Evolutionary conservation across 179 eudicot genomes (phyloP).

Genomic region (Nepenthes alata): DNA sequence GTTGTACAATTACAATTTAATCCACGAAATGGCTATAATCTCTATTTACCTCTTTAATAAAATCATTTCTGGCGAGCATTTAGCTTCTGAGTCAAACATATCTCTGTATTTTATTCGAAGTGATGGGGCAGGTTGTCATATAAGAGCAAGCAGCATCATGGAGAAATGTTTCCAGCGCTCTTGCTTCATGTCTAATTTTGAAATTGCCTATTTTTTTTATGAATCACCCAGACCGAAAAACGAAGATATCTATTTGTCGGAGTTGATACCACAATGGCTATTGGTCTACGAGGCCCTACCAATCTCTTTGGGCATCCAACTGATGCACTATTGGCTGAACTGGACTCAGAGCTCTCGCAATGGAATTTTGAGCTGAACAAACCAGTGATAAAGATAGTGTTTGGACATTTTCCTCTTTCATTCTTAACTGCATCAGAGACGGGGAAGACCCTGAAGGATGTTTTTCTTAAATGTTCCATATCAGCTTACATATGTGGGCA

Average conservation of each 20-base stretch:
- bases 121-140: too few species aligned
- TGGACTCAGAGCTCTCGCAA: constrained; percentile 66
- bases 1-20: too few species aligned
- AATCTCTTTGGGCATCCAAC: constrained; percentile 91
- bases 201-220: background rate
- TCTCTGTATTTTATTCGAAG: too few species aligned
- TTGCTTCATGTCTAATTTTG: background rate
- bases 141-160: too few species aligned
- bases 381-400: constrained; percentile 58
- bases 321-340: constrained; percentile 45
- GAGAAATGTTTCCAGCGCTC: background rate
- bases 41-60: too few species aligned
- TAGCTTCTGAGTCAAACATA: too few species aligned
- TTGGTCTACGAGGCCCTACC: constrained; percentile 87
- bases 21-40: too few species aligned
- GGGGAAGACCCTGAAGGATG: constrained; percentile 57
- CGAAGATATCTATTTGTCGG: constrained; percentile 86
- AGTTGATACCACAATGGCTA: constrained; percentile 66
- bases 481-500: constrained; percentile 86
- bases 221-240: constrained; percentile 45
- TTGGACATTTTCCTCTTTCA: constrained; percentile 93
- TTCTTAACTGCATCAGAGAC: constrained; percentile 63
- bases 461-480: constrained; percentile 53
- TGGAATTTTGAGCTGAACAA: constrained; percentile 45
- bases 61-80: too few species aligned